A percentile compares a stretch with the other conserved stretches of the same genome.
phyloP scores from a whole-genome alignment of 257 asterid genomes.

The Coffea canephora region DNA sequence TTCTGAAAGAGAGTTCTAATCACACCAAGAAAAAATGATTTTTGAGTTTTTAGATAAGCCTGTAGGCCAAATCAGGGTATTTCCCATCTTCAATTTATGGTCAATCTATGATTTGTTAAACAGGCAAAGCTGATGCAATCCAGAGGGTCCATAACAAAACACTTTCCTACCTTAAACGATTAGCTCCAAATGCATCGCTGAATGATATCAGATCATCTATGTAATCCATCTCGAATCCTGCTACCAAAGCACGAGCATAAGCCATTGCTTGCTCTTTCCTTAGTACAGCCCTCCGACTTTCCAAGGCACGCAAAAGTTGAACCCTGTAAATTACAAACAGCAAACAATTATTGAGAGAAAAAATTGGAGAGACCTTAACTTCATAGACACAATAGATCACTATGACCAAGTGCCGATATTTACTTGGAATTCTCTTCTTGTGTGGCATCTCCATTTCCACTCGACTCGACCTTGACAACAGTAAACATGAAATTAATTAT shows the following conservation, averaged over 20 bases:
- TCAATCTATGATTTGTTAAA: not conserved
- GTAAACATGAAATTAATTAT: constrained; percentile 16
- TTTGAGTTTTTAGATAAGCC: not conserved
- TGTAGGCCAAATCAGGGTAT: not conserved
- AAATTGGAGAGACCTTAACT: constrained; percentile 4
- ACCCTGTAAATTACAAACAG: constrained; percentile 39
- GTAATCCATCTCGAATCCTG: constrained; percentile 63
- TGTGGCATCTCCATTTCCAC: constrained; percentile 33
- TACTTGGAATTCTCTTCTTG: constrained; percentile 63
- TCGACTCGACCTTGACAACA: constrained; percentile 37
- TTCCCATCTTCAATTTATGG: not conserved
- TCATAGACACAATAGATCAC: not conserved
- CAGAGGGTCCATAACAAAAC: not conserved
- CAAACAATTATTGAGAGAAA: constrained; percentile 1
- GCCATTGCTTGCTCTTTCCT: constrained; percentile 93
- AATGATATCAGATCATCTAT: constrained; percentile 64
- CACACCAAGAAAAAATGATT: not conserved
- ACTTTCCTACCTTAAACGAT: constrained; percentile 58
- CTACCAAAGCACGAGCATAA: constrained; percentile 82
- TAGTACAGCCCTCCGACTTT: constrained; percentile 67
- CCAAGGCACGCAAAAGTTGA: constrained; percentile 69
- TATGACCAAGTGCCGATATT: constrained; percentile 19
- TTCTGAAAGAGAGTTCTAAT: not conserved
- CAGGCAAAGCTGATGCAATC: not conserved
- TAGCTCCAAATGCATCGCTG: constrained; percentile 76